phyloP scores from a whole-genome alignment of 148 eudicot species.

The Chenopodium quinoa region DNA sequence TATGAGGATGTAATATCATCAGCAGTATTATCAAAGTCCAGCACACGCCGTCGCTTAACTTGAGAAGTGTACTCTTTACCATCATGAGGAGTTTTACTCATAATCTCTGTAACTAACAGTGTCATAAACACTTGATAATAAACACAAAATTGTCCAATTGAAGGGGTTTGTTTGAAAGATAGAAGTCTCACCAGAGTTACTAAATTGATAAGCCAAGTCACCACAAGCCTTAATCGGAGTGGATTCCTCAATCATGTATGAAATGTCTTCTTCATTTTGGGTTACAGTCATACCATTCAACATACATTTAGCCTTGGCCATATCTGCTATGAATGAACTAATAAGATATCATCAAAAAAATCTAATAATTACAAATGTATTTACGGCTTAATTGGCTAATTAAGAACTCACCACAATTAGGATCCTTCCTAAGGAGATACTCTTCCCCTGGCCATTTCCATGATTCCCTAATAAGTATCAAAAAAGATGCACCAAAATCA shows the following conservation, averaged over 20 bases:
- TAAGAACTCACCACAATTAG: conserved; percentile 44
- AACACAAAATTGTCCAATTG: background rate
- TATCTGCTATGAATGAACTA: conserved; percentile 32
- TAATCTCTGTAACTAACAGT: conserved; percentile 40
- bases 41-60: conserved; percentile 73
- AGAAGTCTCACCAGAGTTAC: conserved; percentile 34
- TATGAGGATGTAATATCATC: conserved; percentile 51
- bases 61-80: conserved; percentile 50
- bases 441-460: conserved; percentile 62
- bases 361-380: background rate
- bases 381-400: background rate
- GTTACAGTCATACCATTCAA: conserved; percentile 46
- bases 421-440: conserved; percentile 34
- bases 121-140: conserved; percentile 2
- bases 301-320: conserved; percentile 44
- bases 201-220: conserved; percentile 45
- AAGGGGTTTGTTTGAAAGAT: background rate
- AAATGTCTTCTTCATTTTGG: conserved; percentile 48
- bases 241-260: conserved; percentile 55
- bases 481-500: conserved; percentile 6
- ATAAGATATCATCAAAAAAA: background rate
- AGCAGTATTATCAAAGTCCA: conserved; percentile 55
- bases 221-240: conserved; percentile 85
- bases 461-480: conserved; percentile 34
- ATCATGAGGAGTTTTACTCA: conserved; percentile 42